These are phyloP conservation scores for Singerocomus inundabilis DNA, from an alignment of 1,284 basidiomycete genomes.

Conservation along the genomic window DNA sequence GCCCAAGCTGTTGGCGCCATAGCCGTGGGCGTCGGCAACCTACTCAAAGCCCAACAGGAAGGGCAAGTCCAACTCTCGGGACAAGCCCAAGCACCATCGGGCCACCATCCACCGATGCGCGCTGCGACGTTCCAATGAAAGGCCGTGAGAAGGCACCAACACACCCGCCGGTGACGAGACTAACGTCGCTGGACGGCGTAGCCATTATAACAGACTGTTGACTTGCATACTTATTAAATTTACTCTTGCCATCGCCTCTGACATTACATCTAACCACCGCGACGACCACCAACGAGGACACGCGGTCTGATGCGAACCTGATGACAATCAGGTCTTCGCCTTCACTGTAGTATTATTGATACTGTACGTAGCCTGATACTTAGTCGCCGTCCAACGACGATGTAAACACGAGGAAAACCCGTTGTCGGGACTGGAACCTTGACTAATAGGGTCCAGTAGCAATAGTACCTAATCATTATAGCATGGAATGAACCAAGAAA, in stretches of 20 bases:
- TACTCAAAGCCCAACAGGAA: constrained; percentile 45
- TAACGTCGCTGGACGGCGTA: constrained; percentile 27
- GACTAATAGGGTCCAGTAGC: constrained; percentile 22
- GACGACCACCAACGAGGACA: constrained; percentile 7
- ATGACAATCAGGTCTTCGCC: constrained; percentile 13
- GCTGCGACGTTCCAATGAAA: constrained; percentile 33
- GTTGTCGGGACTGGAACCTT: constrained; percentile 27
- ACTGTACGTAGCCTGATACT: constrained; percentile 24
- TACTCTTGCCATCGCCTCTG: constrained; percentile 3
- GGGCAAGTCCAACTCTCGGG: constrained; percentile 33
- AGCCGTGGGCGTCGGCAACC: constrained; percentile 64
- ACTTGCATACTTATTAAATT: constrained; percentile 24
- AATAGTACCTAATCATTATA: constrained; percentile 14
- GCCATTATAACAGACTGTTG: constrained; percentile 19
- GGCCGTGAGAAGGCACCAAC: background rate
- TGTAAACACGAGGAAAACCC: constrained; percentile 30
- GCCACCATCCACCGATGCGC: constrained; percentile 29
- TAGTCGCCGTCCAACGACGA: constrained; percentile 28
- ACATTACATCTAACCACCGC: constrained; percentile 9
- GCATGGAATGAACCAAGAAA: constrained; percentile 14
- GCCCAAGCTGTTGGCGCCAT: constrained; percentile 74
- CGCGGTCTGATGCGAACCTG: constrained; percentile 9
- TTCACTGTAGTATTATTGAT: constrained; percentile 11
- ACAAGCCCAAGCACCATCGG: constrained; percentile 18
- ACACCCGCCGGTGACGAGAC: constrained; percentile 2